Conservation (phyloP, 176 grass and related monocot species). For the Puccinellia tenuiflora region DNA sequence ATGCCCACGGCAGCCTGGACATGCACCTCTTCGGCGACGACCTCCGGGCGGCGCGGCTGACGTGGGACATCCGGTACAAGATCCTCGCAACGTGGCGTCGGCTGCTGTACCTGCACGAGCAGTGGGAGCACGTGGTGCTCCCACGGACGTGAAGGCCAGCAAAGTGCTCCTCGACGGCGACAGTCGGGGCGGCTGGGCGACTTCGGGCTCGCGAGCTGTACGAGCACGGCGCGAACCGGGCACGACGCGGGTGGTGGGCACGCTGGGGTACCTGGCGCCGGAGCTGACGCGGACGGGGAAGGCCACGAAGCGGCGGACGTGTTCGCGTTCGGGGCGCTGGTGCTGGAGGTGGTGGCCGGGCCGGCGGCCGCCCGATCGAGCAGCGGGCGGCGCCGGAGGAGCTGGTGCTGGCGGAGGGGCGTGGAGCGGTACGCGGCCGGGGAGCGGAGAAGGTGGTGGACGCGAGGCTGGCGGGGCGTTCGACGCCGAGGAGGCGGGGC, state of each 20-base stretch:
- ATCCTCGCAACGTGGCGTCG: constrained; percentile 64
- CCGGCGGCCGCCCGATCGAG: constrained; percentile 70
- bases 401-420: constrained; percentile 67
- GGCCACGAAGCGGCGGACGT: constrained; percentile 58
- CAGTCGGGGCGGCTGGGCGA: constrained; percentile 57
- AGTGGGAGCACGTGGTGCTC: constrained; percentile 78
- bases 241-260: constrained; percentile 79
- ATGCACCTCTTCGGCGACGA: constrained; percentile 48
- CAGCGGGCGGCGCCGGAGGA: constrained; percentile 48
- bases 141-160: constrained; percentile 91
- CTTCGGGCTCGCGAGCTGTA: constrained; percentile 81
- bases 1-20: constrained; percentile 85
- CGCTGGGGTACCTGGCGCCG: constrained; percentile 74
- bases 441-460: constrained; percentile 52
- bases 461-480: constrained; percentile 38
- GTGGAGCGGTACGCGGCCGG: constrained; percentile 54
- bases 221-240: constrained; percentile 69
- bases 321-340: constrained; percentile 77
- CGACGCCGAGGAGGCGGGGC: constrained; percentile 38
- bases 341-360: constrained; percentile 64
- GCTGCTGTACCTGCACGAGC: constrained; percentile 90
- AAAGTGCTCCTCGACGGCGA: constrained; percentile 73
- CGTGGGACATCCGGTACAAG: constrained; percentile 35
- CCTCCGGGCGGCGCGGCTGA: constrained; percentile 9
- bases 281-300: constrained; percentile 74